Base-by-base conservation (phyloP, 169 alveolate genomes). In the Eimeria acervulina region DNA sequence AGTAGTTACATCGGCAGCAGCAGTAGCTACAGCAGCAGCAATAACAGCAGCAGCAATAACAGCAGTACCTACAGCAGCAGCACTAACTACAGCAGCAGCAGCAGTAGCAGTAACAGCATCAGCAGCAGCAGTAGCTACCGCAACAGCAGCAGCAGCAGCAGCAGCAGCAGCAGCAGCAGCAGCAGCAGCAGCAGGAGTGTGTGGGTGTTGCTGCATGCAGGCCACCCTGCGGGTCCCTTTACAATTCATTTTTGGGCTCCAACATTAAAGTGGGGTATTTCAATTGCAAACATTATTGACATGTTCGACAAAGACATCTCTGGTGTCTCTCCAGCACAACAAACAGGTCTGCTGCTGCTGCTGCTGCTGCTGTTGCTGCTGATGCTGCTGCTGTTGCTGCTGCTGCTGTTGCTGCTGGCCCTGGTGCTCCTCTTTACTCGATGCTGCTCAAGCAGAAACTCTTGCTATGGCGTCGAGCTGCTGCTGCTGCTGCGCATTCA, bases 201-300 rank as follows among this genome's bases (percentile, higher is more conserved):
- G 51, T 38, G 52, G 8, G 13, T 36, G 23, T 26, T 61, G 44
- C n/a, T 42, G 44, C 42, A 26, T 52, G 63, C 96, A 95, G 97
- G 90, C 5, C 99, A 98, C 80, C 99, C 99, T 1, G 99, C 99
- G 26, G 99, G 99, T 7, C 99, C 99, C 21, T 98, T 99, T 93
- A 98, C 99, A 52, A 98, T 98, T 70, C 99, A 98, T 97, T 99
- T 99, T 95, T 99, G 99, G 98, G 99, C 99, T 26, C 99, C 99
- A 2, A 95, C 99, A 12, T 98, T 98, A 90, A 99, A 99, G 93
- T 99, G 99, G 99, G 97, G 98, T 59, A 98, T 99, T 47, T 98
- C 99, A 13, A 83, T 98, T 42, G 99, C 99, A 19, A 99, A 99
- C 95, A 63, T 99, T 28, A 97, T 97, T 44, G 99, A 99, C 66